phyloP scores from a whole-genome alignment of 345 rosid species.

The Hevea brasiliensis region DNA sequence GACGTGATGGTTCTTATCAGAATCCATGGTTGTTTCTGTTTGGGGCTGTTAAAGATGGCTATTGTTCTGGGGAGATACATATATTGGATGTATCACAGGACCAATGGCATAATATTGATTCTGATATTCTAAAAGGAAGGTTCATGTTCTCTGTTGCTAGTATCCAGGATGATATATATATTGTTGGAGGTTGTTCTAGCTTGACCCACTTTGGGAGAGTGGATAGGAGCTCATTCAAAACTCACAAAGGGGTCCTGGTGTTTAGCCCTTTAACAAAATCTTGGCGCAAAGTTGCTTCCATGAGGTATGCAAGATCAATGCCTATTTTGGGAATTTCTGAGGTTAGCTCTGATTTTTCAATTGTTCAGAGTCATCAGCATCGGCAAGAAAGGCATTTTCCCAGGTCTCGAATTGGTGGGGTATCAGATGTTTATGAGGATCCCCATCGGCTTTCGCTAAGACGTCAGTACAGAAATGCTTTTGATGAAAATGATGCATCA shows the following conservation, averaged over 20 bases:
- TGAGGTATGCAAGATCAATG: slow-evolving; percentile 85
- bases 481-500: slow-evolving; percentile 52
- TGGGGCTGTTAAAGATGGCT: slow-evolving; percentile 73
- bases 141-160: slow-evolving; percentile 83
- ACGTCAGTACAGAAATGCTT: slow-evolving; percentile 54
- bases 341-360: slow-evolving; percentile 56
- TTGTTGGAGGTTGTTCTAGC: slow-evolving; percentile 90
- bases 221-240: slow-evolving; percentile 79
- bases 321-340: slow-evolving; percentile 73
- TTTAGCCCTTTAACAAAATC: slow-evolving; percentile 81
- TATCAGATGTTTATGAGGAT: slow-evolving; percentile 89
- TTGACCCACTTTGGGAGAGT: slow-evolving; percentile 59
- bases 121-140: slow-evolving; percentile 69
- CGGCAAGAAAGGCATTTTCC: slow-evolving; percentile 73
- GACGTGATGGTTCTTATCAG: slow-evolving; percentile 64
- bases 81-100: slow-evolving; percentile 73
- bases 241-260: slow-evolving; percentile 72
- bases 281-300: slow-evolving; percentile 75
- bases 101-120: slow-evolving; percentile 74
- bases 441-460: slow-evolving; percentile 90
- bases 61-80: slow-evolving; percentile 77
- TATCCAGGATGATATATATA: slow-evolving; percentile 68
- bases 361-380: slow-evolving; percentile 49
- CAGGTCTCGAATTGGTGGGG: slow-evolving; percentile 66
- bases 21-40: slow-evolving; percentile 93